Evolutionary conservation across 192 early-diverging fungal genomes (phyloP).

Genomic region (Paraglomus brasilianum): DNA sequence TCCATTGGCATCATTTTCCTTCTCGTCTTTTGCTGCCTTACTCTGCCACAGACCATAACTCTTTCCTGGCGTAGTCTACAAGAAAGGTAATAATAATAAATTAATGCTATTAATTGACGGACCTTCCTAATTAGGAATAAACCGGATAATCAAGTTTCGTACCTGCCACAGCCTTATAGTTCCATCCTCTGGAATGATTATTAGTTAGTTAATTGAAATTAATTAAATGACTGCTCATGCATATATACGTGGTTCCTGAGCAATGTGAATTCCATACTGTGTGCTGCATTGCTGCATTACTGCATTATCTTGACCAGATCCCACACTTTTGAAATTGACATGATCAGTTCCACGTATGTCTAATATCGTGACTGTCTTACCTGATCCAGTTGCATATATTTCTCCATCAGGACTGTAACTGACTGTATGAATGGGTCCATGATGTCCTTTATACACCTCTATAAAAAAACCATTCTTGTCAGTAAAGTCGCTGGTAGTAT

Average conservation of each 20-base stretch:
- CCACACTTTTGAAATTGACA: not conserved
- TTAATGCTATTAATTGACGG: not conserved
- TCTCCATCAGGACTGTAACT: constrained; percentile 92
- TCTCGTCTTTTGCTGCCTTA: constrained; percentile 42
- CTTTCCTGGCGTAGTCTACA: constrained; percentile 66
- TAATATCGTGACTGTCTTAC: constrained; percentile 22
- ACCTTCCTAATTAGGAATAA: not conserved
- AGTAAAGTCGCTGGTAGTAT: not conserved
- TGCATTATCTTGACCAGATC: not conserved
- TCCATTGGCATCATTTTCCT: constrained; percentile 31
- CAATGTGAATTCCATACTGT: not conserved
- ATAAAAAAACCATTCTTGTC: not conserved
- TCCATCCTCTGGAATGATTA: constrained; percentile 67
- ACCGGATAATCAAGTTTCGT: not conserved
- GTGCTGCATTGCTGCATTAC: not conserved
- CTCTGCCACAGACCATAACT: constrained; percentile 83
- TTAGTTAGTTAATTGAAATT: constrained; percentile 15
- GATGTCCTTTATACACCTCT: constrained; percentile 88
- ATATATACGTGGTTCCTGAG: constrained; percentile 15
- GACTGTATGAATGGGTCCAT: constrained; percentile 85
- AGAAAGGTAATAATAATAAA: not conserved
- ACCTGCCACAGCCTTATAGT: constrained; percentile 88
- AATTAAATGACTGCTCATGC: not conserved
- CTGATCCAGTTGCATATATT: constrained; percentile 84
- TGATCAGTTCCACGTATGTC: not conserved